Conservation (phyloP, 139 green algal genomes). For the Haematococcus sp. region DNA sequence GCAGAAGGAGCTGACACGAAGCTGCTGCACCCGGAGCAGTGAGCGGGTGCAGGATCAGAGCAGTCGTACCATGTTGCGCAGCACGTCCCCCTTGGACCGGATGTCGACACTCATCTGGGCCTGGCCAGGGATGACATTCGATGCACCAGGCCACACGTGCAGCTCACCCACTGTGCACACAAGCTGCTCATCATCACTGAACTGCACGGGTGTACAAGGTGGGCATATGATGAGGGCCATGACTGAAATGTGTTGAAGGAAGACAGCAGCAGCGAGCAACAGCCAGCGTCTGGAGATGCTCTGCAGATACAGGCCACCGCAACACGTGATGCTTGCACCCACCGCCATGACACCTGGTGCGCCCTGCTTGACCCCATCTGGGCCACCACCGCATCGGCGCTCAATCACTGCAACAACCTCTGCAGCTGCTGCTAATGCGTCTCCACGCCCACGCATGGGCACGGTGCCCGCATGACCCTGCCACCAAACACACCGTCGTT, state of each 20-base stretch:
- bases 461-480: slow-evolving; percentile 91
- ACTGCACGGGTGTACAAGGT: slow-evolving; percentile 3
- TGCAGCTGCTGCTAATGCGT: slow-evolving; percentile 73
- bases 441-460: slow-evolving; percentile 71
- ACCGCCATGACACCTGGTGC: background rate
- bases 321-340: no score
- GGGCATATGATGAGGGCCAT: no score
- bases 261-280: no score
- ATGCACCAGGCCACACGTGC: slow-evolving; percentile 70
- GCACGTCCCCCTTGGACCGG: slow-evolving; percentile 28
- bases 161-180: slow-evolving; percentile 91
- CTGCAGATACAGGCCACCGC: no score
- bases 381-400: slow-evolving; percentile 47
- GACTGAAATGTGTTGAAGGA: no score
- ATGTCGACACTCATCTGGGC: slow-evolving; percentile 73
- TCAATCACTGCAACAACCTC: slow-evolving; percentile 70
- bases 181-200: slow-evolving; percentile 47
- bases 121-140: slow-evolving; percentile 84
- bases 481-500: background rate
- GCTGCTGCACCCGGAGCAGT: no score
- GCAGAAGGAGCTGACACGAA: no score
- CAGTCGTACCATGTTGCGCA: background rate
- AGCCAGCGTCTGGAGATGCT: no score
- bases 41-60: background rate
- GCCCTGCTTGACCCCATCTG: background rate